Conservation (phyloP, 805 yeast genomes). For the Maudiozyma saulgeensis region DNA sequence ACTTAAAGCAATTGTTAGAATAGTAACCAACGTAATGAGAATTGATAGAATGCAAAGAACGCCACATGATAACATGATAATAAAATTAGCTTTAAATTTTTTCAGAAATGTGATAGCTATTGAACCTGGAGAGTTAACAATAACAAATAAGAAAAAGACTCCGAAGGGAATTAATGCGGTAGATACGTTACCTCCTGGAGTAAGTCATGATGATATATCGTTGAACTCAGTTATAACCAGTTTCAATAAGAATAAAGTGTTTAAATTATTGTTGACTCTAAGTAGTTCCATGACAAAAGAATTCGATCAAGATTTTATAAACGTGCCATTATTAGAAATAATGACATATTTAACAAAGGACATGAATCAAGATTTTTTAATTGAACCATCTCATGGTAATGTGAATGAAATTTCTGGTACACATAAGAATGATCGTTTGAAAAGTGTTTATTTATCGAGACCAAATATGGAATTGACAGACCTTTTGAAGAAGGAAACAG, state of each 20-base stretch:
- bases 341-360: conserved; percentile 55
- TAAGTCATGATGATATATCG: conserved; percentile 58
- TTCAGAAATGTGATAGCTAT: conserved; percentile 72
- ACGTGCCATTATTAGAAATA: conserved; percentile 57
- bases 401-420: neutral
- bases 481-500: conserved; percentile 52
- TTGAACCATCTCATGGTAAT: neutral
- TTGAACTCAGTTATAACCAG: conserved; percentile 46
- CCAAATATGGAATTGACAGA: conserved; percentile 38
- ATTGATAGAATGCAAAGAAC: conserved; percentile 47
- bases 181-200: conserved; percentile 43
- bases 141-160: conserved; percentile 33
- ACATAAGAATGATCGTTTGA: neutral
- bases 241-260: conserved; percentile 61
- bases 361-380: conserved; percentile 31
- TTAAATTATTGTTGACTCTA: conserved; percentile 63
- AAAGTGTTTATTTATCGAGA: conserved; percentile 14
- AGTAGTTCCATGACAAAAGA: conserved; percentile 55
- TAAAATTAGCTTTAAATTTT: conserved; percentile 63
- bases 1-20: conserved; percentile 56
- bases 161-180: conserved; percentile 26
- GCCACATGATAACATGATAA: conserved; percentile 59
- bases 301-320: conserved; percentile 52
- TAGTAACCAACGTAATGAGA: conserved; percentile 54
- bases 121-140: conserved; percentile 54